Evolutionary conservation across 2,329 filamentous ascomycete species (phyloP).

Genomic region (Fusarium sp.): DNA sequence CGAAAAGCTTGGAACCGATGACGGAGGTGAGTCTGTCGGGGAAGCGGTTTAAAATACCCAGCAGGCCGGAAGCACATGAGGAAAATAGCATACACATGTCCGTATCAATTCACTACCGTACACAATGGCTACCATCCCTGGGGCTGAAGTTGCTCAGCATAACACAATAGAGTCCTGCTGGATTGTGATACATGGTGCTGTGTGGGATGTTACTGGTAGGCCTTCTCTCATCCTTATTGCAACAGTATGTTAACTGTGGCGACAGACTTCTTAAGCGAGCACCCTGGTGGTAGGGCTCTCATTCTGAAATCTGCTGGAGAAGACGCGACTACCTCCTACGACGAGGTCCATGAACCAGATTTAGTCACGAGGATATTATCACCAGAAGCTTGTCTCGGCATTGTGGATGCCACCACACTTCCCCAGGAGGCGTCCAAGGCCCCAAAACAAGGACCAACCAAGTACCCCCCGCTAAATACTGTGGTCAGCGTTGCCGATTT

Average conservation of each 20-base stretch:
- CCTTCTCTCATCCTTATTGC: too few relatives aligned
- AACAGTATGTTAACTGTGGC: not conserved
- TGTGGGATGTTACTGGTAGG: constrained; percentile 6
- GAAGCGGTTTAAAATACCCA: not conserved
- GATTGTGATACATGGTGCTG: constrained; percentile 8
- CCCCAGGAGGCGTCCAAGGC: not conserved
- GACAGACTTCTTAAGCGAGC: constrained; percentile 4
- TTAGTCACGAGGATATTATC: not conserved
- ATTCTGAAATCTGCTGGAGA: not conserved
- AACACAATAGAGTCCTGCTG: constrained; percentile 2
- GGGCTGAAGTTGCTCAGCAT: not conserved
- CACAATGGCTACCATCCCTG: not conserved
- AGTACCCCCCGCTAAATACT: not conserved
- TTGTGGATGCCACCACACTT: not conserved
- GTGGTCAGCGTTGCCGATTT: constrained; percentile 4
- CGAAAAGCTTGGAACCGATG: not conserved
- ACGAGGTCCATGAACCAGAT: not conserved
- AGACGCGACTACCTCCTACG: constrained; percentile 2
- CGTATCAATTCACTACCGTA: not conserved
- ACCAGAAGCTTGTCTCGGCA: not conserved
- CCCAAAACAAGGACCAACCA: not conserved
- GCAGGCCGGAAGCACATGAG: not conserved
- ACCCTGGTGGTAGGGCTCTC: not conserved
- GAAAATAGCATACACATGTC: not conserved
- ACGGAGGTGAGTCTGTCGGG: not conserved